Conservation (phyloP, 306 rosid genomes). For the Fragaria nilgerrensis region DNA sequence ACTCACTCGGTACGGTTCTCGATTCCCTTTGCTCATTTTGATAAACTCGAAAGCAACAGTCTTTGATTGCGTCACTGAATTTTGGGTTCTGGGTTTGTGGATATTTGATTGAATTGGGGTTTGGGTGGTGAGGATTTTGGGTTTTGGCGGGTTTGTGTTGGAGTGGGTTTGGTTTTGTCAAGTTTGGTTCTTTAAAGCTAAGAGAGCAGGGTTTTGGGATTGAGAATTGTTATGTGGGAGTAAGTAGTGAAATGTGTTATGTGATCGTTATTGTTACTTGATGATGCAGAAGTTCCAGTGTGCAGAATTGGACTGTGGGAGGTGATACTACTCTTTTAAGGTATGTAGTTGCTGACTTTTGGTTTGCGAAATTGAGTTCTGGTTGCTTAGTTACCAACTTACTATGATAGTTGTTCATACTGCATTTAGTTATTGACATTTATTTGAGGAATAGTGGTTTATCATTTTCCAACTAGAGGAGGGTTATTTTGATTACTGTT, state of each 20-base stretch:
- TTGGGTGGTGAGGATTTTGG: slow-evolving; percentile 3
- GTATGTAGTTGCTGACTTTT: slow-evolving; percentile 44
- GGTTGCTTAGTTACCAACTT: slow-evolving; percentile 1
- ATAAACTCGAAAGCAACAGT: neutral
- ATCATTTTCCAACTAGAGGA: neutral
- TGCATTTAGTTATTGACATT: neutral
- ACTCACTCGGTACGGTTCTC: slow-evolving; percentile 42
- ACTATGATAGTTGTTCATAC: neutral
- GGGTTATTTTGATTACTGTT: neutral
- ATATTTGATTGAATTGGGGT: slow-evolving; percentile 15
- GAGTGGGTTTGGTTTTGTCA: neutral
- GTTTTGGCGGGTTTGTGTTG: neutral
- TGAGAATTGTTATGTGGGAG: neutral
- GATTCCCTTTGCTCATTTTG: neutral
- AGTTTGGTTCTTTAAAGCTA: slow-evolving; percentile 3
- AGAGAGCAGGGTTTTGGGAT: neutral
- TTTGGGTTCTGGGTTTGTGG: slow-evolving; percentile 15
- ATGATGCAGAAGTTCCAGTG: slow-evolving; percentile 43
- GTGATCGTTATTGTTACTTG: slow-evolving; percentile 16
- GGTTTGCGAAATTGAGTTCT: slow-evolving; percentile 4
- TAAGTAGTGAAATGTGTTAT: too few relatives aligned
- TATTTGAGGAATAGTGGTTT: slow-evolving; percentile 1
- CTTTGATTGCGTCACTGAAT: neutral
- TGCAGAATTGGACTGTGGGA: slow-evolving; percentile 32
- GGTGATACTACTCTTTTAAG: slow-evolving; percentile 41